phyloP scores from a whole-genome alignment of 2,329 filamentous ascomycete genomes.

The Pseudonectria foliicola region DNA sequence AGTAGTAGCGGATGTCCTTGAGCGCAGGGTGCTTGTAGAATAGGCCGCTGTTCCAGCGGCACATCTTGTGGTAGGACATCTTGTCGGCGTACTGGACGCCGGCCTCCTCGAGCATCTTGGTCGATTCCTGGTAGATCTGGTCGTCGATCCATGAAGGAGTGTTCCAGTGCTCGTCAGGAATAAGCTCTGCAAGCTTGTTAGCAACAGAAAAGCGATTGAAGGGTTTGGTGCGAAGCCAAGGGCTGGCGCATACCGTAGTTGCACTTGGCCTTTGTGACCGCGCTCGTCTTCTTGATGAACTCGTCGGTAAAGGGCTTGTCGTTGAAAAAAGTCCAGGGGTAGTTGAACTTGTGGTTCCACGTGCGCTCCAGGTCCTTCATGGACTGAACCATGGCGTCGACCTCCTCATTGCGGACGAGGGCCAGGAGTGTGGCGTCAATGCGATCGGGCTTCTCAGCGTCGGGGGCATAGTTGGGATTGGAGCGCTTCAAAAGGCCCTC shows the following conservation, averaged over 20 bases:
- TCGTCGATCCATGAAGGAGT: slow-evolving; percentile 87
- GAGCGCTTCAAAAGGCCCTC: slow-evolving; percentile 67
- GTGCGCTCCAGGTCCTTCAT: slow-evolving; percentile 90
- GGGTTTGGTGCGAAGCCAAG: too few species aligned
- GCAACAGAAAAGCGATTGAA: slow-evolving; percentile 2
- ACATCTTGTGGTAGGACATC: slow-evolving; percentile 97
- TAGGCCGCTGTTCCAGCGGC: slow-evolving; percentile 95
- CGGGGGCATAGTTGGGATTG: slow-evolving; percentile 68
- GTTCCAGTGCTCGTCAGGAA: slow-evolving; percentile 94
- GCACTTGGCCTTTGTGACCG: slow-evolving; percentile 80
- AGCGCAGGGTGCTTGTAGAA: slow-evolving; percentile 96
- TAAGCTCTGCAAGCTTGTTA: slow-evolving; percentile 53
- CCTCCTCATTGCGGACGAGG: slow-evolving; percentile 86
- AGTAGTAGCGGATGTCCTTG: slow-evolving; percentile 80
- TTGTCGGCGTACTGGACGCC: slow-evolving; percentile 85
- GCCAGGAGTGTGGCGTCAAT: slow-evolving; percentile 91
- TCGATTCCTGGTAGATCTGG: slow-evolving; percentile 78
- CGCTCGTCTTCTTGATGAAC: slow-evolving; percentile 77
- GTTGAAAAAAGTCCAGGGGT: slow-evolving; percentile 99
- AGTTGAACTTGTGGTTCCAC: slow-evolving; percentile 99
- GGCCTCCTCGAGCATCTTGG: slow-evolving; percentile 73
- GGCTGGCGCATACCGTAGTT: slow-evolving; percentile 68
- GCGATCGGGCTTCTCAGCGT: slow-evolving; percentile 68
- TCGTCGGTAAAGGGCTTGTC: slow-evolving; percentile 89
- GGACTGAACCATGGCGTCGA: slow-evolving; percentile 73